Conservation (phyloP, 106 monocot species). For the Posidonia australis region DNA sequence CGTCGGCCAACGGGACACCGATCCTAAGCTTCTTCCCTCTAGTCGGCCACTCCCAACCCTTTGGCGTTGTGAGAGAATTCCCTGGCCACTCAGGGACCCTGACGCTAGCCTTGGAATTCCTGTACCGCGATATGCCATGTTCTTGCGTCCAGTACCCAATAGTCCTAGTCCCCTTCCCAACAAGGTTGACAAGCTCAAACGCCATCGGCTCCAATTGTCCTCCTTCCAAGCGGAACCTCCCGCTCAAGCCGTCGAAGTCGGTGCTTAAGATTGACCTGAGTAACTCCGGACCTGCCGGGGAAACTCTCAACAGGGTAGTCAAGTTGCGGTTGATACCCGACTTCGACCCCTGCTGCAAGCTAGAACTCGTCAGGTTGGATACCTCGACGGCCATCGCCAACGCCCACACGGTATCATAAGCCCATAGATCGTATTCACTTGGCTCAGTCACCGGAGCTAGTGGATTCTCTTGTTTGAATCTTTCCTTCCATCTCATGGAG, state of each 20-base stretch:
- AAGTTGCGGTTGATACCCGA: neutral
- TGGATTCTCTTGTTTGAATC: neutral
- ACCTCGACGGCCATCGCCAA: slow-evolving; percentile 11
- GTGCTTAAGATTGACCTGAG: neutral
- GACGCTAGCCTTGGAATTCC: neutral
- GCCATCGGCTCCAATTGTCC: slow-evolving; percentile 7
- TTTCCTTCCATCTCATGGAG: slow-evolving; percentile 1
- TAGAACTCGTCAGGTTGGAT: neutral
- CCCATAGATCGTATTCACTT: slow-evolving; percentile 3
- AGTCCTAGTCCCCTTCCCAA: neutral
- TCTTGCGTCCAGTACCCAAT: slow-evolving; percentile 10
- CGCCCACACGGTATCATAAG: slow-evolving; percentile 10
- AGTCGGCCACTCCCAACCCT: too few relatives aligned
- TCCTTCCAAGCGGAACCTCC: slow-evolving; percentile 6
- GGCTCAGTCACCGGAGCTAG: neutral
- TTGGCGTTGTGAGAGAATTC: neutral
- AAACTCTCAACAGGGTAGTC: neutral
- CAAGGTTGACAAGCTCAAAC: slow-evolving; percentile 8
- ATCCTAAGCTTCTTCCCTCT: slow-evolving; percentile 7
- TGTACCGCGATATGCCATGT: neutral
- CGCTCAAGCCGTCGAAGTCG: slow-evolving; percentile 4
- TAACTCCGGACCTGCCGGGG: neutral
- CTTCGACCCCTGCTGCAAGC: neutral
- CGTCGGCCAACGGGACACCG: neutral
- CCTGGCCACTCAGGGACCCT: neutral